Conservation (phyloP, 108 stramenopile species). For the Hondaea fermentalgiana region DNA sequence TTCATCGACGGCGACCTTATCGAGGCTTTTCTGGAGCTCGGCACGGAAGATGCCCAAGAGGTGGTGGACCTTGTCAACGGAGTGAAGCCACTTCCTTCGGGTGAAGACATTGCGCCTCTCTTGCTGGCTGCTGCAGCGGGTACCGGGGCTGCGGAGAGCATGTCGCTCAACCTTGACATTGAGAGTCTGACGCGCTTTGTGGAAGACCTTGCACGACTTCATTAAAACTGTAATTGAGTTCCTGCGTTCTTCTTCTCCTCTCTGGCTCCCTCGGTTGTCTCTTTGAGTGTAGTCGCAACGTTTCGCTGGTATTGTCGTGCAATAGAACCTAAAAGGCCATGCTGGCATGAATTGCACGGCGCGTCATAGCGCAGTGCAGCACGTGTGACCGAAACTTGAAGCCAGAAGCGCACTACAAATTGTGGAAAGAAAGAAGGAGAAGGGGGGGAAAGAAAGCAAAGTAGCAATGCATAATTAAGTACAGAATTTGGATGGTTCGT, state of each 20-base stretch:
- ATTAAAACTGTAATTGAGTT: background rate
- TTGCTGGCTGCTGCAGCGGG: background rate
- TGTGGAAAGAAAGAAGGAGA: background rate
- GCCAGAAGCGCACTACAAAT: background rate
- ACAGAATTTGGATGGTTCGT: background rate
- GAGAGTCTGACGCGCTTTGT: background rate
- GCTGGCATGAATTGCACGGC: too few relatives aligned
- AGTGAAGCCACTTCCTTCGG: background rate
- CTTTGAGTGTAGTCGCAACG: background rate
- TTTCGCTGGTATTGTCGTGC: background rate
- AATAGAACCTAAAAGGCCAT: too few relatives aligned
- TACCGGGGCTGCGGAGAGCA: background rate
- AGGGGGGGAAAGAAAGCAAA: background rate
- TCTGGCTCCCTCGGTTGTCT: background rate
- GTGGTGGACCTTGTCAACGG: slow-evolving; percentile 25
- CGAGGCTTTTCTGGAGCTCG: slow-evolving; percentile 83
- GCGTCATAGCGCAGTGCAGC: too few relatives aligned
- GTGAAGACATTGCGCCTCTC: background rate
- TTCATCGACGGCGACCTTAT: slow-evolving; percentile 93
- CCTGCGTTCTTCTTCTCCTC: too few relatives aligned
- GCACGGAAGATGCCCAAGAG: slow-evolving; percentile 34
- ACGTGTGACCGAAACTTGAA: background rate
- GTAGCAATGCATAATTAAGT: background rate
- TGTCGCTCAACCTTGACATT: background rate
- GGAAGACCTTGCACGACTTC: background rate